phyloP scores from a whole-genome alignment of 805 yeast species.

The Ogataea thermomethanolica region DNA sequence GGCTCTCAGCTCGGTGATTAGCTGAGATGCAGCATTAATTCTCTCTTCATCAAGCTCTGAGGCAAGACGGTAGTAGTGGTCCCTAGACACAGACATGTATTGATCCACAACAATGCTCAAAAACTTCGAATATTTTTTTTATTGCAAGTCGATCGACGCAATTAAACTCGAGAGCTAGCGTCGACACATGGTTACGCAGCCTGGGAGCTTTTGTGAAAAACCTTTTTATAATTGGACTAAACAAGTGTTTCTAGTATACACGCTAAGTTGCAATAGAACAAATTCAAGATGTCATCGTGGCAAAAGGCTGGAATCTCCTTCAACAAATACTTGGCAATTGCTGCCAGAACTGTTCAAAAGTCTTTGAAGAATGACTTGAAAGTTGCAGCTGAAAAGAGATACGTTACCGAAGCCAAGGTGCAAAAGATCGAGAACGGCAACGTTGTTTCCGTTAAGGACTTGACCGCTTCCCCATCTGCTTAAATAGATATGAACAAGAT shows the following conservation, averaged over 20 bases:
- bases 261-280: constrained; percentile 6
- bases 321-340: constrained; percentile 86
- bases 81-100: constrained; percentile 51
- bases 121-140: not conserved
- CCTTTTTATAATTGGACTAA: constrained; percentile 13
- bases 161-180: not conserved
- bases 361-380: constrained; percentile 85
- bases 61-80: constrained; percentile 72
- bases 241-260: constrained; percentile 11
- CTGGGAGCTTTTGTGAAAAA: constrained; percentile 18
- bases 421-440: constrained; percentile 71
- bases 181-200: constrained; percentile 11
- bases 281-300: constrained; percentile 50
- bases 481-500: constrained; percentile 11
- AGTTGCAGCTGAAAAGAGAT: constrained; percentile 69
- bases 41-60: constrained; percentile 75
- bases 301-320: constrained; percentile 67
- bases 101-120: constrained; percentile 1
- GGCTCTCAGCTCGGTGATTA: constrained; percentile 56
- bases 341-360: constrained; percentile 84
- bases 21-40: constrained; percentile 61
- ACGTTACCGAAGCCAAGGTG: constrained; percentile 67
- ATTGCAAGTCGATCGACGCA: constrained; percentile 14
- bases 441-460: constrained; percentile 27
- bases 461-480: constrained; percentile 21